Conservation (phyloP, 495 filamentous ascomycete species). For the Aspergillus conjunctus region DNA sequence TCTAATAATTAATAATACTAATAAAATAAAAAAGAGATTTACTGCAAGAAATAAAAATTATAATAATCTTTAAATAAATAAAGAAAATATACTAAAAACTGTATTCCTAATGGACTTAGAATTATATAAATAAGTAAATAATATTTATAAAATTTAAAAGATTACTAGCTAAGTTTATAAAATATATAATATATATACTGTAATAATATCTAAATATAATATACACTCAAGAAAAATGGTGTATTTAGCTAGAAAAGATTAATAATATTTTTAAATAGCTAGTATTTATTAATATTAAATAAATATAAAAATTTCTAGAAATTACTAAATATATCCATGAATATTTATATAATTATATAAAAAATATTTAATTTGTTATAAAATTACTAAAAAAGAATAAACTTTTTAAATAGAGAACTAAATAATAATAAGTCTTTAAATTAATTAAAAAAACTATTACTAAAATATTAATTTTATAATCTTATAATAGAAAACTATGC, state of each 20-base stretch:
- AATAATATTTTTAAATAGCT: neutral
- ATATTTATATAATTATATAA: neutral
- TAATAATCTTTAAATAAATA: constrained; percentile 7
- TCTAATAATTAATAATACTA: constrained; percentile 8
- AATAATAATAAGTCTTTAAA: neutral
- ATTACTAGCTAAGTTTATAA: constrained; percentile 5
- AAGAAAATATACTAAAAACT: constrained; percentile 9
- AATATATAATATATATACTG: neutral
- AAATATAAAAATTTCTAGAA: constrained; percentile 3
- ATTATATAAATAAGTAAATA: constrained; percentile 7
- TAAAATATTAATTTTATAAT: constrained; percentile 2
- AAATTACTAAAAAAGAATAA: neutral
- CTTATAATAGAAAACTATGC: neutral
- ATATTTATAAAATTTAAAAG: neutral
- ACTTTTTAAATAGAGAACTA: neutral
- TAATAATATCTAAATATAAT: neutral
- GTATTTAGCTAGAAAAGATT: constrained; percentile 1
- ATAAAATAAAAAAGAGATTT: constrained; percentile 11
- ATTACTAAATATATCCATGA: constrained; percentile 3
- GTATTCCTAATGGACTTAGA: neutral
- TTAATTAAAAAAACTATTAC: neutral
- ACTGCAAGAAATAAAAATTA: neutral
- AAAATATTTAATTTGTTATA: neutral
- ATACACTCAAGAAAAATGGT: neutral
- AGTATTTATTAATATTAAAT: neutral